Percentiles rank a stretch among this genome's conserved stretches.
Evolutionary conservation across 495 filamentous ascomycete genomes (phyloP).

Genomic region (Letharia columbiana): DNA sequence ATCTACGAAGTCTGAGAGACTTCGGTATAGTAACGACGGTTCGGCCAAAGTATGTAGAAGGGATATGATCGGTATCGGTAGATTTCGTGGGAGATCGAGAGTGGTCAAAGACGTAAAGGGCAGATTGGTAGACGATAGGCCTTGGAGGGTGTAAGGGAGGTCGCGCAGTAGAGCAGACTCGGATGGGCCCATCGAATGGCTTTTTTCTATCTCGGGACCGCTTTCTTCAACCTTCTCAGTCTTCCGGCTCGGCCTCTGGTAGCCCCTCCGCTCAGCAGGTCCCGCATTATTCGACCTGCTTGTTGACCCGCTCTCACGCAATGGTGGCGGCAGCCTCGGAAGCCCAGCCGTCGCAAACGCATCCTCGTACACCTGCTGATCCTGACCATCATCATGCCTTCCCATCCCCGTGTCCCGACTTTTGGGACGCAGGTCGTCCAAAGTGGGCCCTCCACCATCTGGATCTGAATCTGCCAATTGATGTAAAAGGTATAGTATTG

Average conservation of each 20-base stretch:
- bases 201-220: constrained; percentile 3
- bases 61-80: constrained; percentile 79
- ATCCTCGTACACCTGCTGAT: constrained; percentile 37
- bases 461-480: constrained; percentile 58
- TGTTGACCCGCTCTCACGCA: background rate
- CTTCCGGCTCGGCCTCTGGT: background rate
- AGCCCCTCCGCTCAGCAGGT: constrained; percentile 7
- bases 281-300: background rate
- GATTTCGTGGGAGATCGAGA: constrained; percentile 62
- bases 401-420: constrained; percentile 13
- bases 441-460: constrained; percentile 21
- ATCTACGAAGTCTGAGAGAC: constrained; percentile 70
- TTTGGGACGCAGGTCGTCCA: constrained; percentile 23
- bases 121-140: constrained; percentile 76
- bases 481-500: constrained; percentile 82
- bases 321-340: constrained; percentile 33
- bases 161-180: constrained; percentile 80
- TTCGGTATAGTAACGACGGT: constrained; percentile 80
- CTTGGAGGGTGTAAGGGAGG: constrained; percentile 90
- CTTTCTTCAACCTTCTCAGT: constrained; percentile 3
- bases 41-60: constrained; percentile 86
- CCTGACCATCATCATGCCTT: constrained; percentile 11
- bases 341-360: constrained; percentile 49
- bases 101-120: constrained; percentile 58
- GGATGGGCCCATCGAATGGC: constrained; percentile 24